phyloP scores from a whole-genome alignment of 2,329 filamentous ascomycete genomes.

The Aspergillus sp. region DNA sequence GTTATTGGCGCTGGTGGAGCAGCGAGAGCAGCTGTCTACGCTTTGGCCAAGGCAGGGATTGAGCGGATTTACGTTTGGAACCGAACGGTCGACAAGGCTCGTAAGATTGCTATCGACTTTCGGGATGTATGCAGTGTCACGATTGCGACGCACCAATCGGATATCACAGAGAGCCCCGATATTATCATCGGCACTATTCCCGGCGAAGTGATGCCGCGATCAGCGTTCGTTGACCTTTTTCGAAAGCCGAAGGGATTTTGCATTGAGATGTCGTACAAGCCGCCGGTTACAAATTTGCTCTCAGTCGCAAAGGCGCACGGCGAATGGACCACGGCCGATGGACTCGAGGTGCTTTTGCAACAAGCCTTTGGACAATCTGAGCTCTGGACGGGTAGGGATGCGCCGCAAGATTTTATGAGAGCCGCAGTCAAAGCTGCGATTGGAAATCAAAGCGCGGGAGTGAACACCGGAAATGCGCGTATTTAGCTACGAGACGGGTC shows the following conservation, averaged over 20 bases:
- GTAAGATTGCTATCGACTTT: neutral
- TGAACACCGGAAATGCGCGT: neutral
- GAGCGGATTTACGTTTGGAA: neutral
- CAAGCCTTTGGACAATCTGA: slow-evolving; percentile 20
- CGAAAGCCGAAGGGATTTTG: slow-evolving; percentile 6
- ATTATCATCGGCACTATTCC: slow-evolving; percentile 17
- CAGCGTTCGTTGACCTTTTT: slow-evolving; percentile 11
- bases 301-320: slow-evolving; percentile 9
- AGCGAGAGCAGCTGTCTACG: slow-evolving; percentile 1
- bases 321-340: slow-evolving; percentile 13
- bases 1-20: slow-evolving; percentile 5
- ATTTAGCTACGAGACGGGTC: neutral
- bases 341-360: slow-evolving; percentile 19
- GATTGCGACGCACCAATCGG: neutral
- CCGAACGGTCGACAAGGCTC: neutral
- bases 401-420: neutral
- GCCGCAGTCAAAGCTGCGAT: neutral
- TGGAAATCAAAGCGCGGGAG: neutral
- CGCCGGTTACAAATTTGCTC: slow-evolving; percentile 12
- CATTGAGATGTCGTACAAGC: slow-evolving; percentile 19
- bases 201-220: slow-evolving; percentile 10
- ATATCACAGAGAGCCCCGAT: slow-evolving; percentile 9
- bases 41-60: neutral
- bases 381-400: slow-evolving; percentile 12
- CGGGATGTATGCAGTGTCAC: neutral